Evolutionary conservation across 2,329 filamentous ascomycete genomes (phyloP), one percentile per base, ranked within the genome.

Genomic region (Ophiostoma quercus): DNA sequence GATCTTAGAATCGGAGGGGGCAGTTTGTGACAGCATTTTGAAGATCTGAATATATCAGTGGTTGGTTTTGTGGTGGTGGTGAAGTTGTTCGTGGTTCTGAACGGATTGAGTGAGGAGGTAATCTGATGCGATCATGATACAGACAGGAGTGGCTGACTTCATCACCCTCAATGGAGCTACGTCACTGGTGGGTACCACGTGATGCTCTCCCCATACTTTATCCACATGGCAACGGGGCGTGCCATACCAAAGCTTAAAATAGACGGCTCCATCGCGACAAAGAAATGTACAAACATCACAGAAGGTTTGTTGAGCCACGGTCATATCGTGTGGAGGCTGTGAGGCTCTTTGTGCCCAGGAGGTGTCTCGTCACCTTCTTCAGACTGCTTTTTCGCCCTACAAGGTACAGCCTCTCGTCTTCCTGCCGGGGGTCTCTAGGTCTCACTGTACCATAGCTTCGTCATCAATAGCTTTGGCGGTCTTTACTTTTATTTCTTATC

Each of bases 101-200:
- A 14, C 8, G 12, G 11, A 14, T 43, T 60, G 54, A 60, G 54
- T 60, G 22, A 32, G 19, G 57, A 62, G 4, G 14, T 34, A 22
- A 6, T 47, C 43, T 47, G 43, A n/a, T 47, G 3, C 51, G 51
- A 57, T 25, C 51, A 57, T 57, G 51, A 57, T 25, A 57, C 51
- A 29, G n/a, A 22, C 51, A 57, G 51, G 51, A 57, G 57, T 34
- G 57, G 57, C 57, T 63, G 60, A 63, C 12, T 63, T 9, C 29
- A 63, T n/a, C 32, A n/a, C 60, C 57, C 6, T 14, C 60, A n/a
- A 19, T n/a, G 2, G 29, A n/a, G 2, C 6, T 63, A 63, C 60
- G 60, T 63, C 60, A 63, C 60, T 34, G 32, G 60, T 63, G 32
- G 60, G 7, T n/a, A 39, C 32, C 60, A 63, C 60, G 60, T 63